Percentiles rank a stretch among this genome's conserved stretches.
Evolutionary conservation across 192 early-diverging fungal genomes (phyloP).

Genomic region (Linnemannia exigua): DNA sequence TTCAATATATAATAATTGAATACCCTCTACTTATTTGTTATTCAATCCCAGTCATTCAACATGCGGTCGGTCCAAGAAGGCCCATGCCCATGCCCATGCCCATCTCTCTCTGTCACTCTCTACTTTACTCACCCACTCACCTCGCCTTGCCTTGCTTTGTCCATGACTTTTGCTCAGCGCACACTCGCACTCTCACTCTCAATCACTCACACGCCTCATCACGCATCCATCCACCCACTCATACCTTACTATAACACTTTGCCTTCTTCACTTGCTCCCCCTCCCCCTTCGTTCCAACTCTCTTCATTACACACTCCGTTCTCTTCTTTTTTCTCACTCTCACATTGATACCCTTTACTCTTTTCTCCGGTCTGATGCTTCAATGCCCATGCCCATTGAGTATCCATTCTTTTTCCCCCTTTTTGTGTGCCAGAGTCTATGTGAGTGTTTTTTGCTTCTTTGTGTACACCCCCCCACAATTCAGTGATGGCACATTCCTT

Average conservation of each 20-base stretch:
- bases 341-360: too few species aligned
- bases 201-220: neutral
- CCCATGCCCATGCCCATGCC: neutral
- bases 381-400: neutral
- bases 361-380: neutral
- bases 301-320: too few species aligned
- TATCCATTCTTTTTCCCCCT: neutral
- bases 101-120: neutral
- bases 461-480: neutral
- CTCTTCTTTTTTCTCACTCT: neutral
- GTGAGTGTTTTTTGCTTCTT: neutral
- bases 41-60: neutral
- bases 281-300: too few species aligned
- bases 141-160: too few species aligned
- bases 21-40: neutral
- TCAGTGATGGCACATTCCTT: neutral
- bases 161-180: neutral
- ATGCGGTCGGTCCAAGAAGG: neutral
- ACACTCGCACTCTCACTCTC: neutral
- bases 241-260: neutral
- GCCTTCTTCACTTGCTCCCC: too few species aligned
- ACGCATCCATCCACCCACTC: neutral
- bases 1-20: neutral
- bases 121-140: too few species aligned
- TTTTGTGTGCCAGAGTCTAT: neutral